Evolutionary conservation across 2,329 filamentous ascomycete species (phyloP).

Genomic region (Fusarium udum): DNA sequence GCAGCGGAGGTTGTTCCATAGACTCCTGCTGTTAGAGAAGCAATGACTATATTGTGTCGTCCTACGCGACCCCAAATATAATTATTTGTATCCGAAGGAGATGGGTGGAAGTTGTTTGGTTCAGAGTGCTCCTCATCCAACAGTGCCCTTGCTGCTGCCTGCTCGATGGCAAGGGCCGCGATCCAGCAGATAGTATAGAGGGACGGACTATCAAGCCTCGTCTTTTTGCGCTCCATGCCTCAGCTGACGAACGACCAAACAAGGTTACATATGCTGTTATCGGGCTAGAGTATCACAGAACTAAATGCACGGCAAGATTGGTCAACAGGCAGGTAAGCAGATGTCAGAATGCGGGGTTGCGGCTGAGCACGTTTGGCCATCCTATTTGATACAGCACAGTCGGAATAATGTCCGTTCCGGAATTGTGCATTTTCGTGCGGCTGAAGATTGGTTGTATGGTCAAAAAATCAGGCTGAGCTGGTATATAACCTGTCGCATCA

Average conservation of each 20-base stretch:
- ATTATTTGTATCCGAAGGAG: constrained; percentile 35
- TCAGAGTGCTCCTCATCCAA: constrained; percentile 38
- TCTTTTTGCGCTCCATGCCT: not conserved
- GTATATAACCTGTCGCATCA: not conserved
- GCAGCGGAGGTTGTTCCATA: constrained; percentile 28
- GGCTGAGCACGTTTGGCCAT: not conserved
- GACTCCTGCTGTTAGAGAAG: constrained; percentile 31
- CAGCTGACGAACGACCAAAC: no score
- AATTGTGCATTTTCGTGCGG: not conserved
- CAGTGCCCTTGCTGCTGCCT: constrained; percentile 37
- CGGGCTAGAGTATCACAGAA: not conserved
- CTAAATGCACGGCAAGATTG: no score
- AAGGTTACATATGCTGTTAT: no score
- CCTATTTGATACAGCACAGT: not conserved
- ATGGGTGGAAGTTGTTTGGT: constrained; percentile 4
- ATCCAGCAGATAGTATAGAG: constrained; percentile 43
- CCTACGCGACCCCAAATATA: constrained; percentile 42
- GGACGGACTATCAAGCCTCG: not conserved
- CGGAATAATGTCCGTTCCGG: not conserved
- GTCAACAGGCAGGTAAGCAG: not conserved
- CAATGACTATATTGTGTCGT: constrained; percentile 42
- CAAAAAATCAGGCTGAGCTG: not conserved
- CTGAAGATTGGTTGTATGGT: not conserved
- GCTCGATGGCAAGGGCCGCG: constrained; percentile 37
- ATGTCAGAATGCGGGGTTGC: not conserved